Conservation (phyloP, 2,329 filamentous ascomycete genomes). For the Hymenoscyphus albidus region DNA sequence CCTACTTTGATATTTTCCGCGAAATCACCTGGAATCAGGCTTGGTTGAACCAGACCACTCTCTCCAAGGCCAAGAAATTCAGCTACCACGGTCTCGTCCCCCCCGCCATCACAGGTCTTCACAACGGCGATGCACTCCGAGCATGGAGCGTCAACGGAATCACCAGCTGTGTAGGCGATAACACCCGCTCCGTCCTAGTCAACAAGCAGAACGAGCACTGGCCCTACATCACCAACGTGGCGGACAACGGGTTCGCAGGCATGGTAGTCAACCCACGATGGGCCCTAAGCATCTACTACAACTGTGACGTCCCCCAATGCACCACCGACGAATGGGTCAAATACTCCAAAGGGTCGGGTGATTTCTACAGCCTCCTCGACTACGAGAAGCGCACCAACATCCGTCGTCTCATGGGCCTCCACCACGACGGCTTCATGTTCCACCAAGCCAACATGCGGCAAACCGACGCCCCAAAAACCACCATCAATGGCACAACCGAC, state of each 20-base stretch:
- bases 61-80: constrained; percentile 44
- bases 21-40: constrained; percentile 58
- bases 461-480: constrained; percentile 17
- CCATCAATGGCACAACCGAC: constrained; percentile 13
- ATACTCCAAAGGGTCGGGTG: constrained; percentile 50
- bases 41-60: constrained; percentile 50
- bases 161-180: constrained; percentile 56
- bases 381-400: constrained; percentile 49
- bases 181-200: constrained; percentile 50
- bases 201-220: constrained; percentile 46
- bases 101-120: constrained; percentile 58
- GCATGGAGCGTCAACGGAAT: constrained; percentile 59
- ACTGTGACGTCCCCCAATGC: constrained; percentile 50
- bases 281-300: constrained; percentile 62
- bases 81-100: constrained; percentile 54
- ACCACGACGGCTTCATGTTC: constrained; percentile 37
- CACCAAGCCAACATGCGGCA: constrained; percentile 58
- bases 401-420: constrained; percentile 51
- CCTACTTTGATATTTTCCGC: constrained; percentile 50
- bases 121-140: constrained; percentile 56
- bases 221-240: constrained; percentile 50
- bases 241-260: constrained; percentile 50
- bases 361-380: constrained; percentile 47
- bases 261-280: constrained; percentile 56
- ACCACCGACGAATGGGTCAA: constrained; percentile 51